Base-by-base conservation (phyloP, 805 yeast species). In the Saturnispora halmiae region DNA sequence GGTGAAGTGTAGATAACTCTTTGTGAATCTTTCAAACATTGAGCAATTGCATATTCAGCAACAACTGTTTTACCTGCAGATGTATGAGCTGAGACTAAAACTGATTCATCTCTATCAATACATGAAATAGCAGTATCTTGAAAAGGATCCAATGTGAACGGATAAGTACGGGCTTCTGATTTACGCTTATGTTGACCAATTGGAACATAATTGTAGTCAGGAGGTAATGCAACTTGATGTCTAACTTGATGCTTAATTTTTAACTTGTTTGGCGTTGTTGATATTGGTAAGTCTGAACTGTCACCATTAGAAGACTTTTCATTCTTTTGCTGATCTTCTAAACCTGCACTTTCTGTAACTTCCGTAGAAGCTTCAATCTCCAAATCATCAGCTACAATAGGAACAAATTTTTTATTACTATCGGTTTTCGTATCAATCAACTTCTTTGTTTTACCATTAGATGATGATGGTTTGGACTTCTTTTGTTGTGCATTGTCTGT, bases 11-110 rank as follows among this genome's bases (percentile, higher is more conserved):
- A 88, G 46, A 88, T 88, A 40, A 88, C 96, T 59, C 96, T 75
- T 61, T 88, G 96, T 55, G 87, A 87, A 38, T 82, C 86, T 47
- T 92, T 67, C 46, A 88, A 65, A n/a, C 95, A 82, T 61, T 86
- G 96, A 1, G 96, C 96, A 60, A 88, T 88, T 21, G 96, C 96
- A 54, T 88, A 88, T 59, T 88, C 96, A 1, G 96, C 96, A 31
- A 88, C 96, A 35, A 88, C 96, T 0, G 96, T 88, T 57, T 88
- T 88, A 66, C 96, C 96, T 9, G 96, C 96, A 38, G 96, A 87
- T 0, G 96, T 88, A 55, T 87, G 97, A 8, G 99, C 99, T 26
- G 96, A 87, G 4, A 92, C 98, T 51, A 92, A 69, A 19, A 92
- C 99, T 2, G 95, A 82, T 63, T 90, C 97, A 51, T 79, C 75